These are phyloP conservation scores for Ogataea wickerhamii DNA, from an alignment of 805 yeast genomes.

Conservation along the genomic window DNA sequence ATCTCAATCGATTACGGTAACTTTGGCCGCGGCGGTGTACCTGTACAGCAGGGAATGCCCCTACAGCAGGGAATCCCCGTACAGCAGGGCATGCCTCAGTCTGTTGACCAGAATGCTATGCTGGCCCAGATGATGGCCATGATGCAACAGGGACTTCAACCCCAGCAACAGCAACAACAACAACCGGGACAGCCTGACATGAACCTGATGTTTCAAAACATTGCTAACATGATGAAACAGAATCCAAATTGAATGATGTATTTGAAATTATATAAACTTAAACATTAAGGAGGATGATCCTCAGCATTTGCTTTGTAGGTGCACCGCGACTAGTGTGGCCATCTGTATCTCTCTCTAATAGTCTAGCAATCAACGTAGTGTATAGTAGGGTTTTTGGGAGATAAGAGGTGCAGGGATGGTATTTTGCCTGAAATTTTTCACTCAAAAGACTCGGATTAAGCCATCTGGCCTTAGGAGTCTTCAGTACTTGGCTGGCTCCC, in stretches of 20 bases:
- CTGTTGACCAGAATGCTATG: conserved; percentile 27
- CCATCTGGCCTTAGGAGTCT: no score
- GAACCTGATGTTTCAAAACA: conserved; percentile 34
- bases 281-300: no score
- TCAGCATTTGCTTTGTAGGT: no score
- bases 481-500: no score
- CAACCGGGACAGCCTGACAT: conserved; percentile 28
- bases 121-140: conserved; percentile 35
- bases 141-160: conserved; percentile 28
- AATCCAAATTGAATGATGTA: conserved; percentile 13
- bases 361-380: no score
- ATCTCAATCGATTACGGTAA: conserved; percentile 23
- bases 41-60: background rate
- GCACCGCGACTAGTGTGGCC: no score
- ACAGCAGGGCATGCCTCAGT: background rate
- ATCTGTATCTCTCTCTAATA: no score
- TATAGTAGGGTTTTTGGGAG: no score
- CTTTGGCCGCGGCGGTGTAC: conserved; percentile 8
- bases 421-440: no score
- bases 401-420: no score
- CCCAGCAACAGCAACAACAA: conserved; percentile 18
- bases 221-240: conserved; percentile 34
- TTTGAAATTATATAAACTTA: no score
- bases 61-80: background rate
- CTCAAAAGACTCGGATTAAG: no score